phyloP scores from a whole-genome alignment of 139 green algal species.

The Monoraphidium neglectum region DNA sequence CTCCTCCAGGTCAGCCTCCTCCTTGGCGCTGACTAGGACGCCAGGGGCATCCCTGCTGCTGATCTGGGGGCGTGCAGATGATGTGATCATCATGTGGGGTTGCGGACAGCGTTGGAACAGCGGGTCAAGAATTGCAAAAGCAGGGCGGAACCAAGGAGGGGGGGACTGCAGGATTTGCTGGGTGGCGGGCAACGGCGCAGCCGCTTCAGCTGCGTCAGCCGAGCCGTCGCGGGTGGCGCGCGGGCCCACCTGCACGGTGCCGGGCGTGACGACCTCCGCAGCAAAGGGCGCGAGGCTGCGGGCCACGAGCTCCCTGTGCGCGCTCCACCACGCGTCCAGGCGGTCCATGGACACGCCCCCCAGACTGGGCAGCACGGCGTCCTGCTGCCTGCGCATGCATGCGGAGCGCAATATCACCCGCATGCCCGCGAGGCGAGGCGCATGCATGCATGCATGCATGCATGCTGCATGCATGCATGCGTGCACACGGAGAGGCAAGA shows the following conservation, averaged over 20 bases:
- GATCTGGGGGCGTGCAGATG: not conserved
- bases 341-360: conserved; percentile 14
- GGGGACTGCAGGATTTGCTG: too few relatives aligned
- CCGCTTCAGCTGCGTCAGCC: not conserved
- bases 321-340: conserved; percentile 41
- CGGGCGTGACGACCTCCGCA: conserved; percentile 36
- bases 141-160: too few relatives aligned
- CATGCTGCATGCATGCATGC: not conserved
- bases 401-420: not conserved
- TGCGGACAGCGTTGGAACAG: too few relatives aligned
- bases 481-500: too few relatives aligned
- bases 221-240: too few relatives aligned
- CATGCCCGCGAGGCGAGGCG: not conserved
- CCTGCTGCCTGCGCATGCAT: conserved; percentile 28
- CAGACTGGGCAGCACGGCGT: conserved; percentile 17
- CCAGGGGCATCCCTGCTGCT: too few relatives aligned
- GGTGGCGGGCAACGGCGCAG: not conserved
- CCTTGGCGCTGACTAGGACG: conserved; percentile 51
- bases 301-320: conserved; percentile 28
- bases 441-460: not conserved
- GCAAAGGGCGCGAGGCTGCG: conserved; percentile 30
- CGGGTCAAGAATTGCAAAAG: too few relatives aligned
- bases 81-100: not conserved
- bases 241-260: conserved; percentile 21
- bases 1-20: conserved; percentile 54